phyloP scores from a whole-genome alignment of 2,329 filamentous ascomycete genomes.

The Penicillium capsulatum region DNA sequence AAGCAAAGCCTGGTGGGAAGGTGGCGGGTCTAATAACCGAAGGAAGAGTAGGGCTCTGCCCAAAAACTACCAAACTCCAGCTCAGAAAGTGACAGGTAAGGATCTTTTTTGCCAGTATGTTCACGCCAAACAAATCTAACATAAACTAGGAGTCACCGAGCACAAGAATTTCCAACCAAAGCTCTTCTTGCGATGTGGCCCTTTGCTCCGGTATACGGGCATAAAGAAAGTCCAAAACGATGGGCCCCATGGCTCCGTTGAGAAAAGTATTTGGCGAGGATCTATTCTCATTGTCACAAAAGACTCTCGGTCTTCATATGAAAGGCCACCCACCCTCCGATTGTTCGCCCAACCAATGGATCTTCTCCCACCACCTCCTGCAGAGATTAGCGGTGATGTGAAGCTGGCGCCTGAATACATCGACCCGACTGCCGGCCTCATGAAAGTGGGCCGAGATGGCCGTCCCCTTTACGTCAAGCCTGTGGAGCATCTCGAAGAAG shows the following conservation, averaged over 20 bases:
- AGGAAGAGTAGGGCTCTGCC: conserved; percentile 46
- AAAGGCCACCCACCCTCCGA: conserved; percentile 69
- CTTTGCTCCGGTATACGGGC: conserved; percentile 83
- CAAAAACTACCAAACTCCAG: conserved; percentile 32
- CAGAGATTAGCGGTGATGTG: conserved; percentile 60
- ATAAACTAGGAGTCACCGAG: conserved; percentile 41
- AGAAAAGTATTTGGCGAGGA: conserved; percentile 84
- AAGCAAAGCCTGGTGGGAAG: conserved; percentile 74
- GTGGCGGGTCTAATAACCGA: conserved; percentile 45
- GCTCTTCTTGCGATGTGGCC: conserved; percentile 83
- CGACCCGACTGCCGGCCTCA: conserved; percentile 81
- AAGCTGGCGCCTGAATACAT: conserved; percentile 71
- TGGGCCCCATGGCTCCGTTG: conserved; percentile 38
- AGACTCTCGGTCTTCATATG: conserved; percentile 78
- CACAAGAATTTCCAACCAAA: conserved; percentile 72
- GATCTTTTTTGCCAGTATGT: neutral
- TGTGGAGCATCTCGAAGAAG: conserved; percentile 78
- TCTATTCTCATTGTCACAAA: conserved; percentile 93
- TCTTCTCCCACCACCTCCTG: conserved; percentile 71
- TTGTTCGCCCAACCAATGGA: conserved; percentile 85
- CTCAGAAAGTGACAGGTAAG: conserved; percentile 34
- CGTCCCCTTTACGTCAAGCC: conserved; percentile 84
- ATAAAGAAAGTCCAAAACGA: conserved; percentile 55
- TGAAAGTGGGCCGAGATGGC: conserved; percentile 78
- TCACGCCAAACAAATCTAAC: conserved; percentile 6